These are phyloP conservation scores for Paspalum vaginatum DNA, from an alignment of 176 grass and related monocot species.

Conservation along the genomic window DNA sequence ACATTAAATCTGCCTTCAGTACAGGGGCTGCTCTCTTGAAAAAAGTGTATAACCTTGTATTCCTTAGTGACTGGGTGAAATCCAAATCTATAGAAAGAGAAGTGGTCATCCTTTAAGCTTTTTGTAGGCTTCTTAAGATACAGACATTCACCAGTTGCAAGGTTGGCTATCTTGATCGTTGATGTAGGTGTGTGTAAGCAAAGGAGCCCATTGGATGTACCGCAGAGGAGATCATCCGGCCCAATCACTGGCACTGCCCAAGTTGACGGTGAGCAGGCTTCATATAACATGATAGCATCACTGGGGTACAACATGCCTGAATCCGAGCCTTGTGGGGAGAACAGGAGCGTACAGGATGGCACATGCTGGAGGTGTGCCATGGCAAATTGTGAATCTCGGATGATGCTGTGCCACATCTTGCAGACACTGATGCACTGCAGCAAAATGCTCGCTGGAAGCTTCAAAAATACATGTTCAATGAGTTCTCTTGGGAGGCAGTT, in stretches of 20 bases:
- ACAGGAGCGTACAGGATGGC: slow-evolving; percentile 1
- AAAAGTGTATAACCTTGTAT: slow-evolving; percentile 37
- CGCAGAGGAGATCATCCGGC: slow-evolving; percentile 26
- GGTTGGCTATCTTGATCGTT: slow-evolving; percentile 39
- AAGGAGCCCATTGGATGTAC: slow-evolving; percentile 40
- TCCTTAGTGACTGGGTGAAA: slow-evolving; percentile 33
- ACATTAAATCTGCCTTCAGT: neutral
- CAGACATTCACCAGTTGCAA: slow-evolving; percentile 34
- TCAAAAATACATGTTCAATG: slow-evolving; percentile 7
- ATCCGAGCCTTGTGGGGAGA: neutral
- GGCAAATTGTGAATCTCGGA: slow-evolving; percentile 1
- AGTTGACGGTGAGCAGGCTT: slow-evolving; percentile 22
- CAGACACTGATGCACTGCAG: slow-evolving; percentile 17
- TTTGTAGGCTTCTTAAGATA: slow-evolving; percentile 31
- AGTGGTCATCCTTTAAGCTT: neutral
- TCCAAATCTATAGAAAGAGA: slow-evolving; percentile 20
- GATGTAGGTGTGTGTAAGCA: slow-evolving; percentile 18
- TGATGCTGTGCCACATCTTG: slow-evolving; percentile 16
- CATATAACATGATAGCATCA: slow-evolving; percentile 12
- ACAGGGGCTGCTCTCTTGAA: neutral
- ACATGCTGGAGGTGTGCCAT: neutral
- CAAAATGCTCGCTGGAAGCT: slow-evolving; percentile 16
- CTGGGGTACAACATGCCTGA: neutral
- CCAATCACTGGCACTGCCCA: slow-evolving; percentile 24
- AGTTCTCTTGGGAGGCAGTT: slow-evolving; percentile 12